These are phyloP conservation scores for Boletus rubescentipes DNA, from an alignment of 768 basidiomycete species.

Conservation along the genomic window DNA sequence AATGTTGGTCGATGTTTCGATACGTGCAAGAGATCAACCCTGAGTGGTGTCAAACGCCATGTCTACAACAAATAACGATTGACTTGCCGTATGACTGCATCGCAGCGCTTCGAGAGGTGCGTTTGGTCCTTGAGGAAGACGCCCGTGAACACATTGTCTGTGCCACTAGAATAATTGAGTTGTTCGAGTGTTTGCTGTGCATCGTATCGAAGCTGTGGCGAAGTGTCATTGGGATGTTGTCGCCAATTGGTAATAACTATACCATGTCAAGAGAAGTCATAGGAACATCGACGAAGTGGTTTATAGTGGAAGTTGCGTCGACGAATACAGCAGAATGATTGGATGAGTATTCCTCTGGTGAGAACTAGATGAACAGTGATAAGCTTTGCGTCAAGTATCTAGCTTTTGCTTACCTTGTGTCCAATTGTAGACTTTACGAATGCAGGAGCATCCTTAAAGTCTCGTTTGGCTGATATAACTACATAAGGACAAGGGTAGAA, in stretches of 20 bases:
- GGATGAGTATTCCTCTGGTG: slow-evolving; percentile 53
- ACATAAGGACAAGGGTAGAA: slow-evolving; percentile 9
- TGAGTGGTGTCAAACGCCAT: slow-evolving; percentile 23
- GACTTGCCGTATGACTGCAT: slow-evolving; percentile 63
- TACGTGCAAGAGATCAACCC: slow-evolving; percentile 46
- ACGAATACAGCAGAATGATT: slow-evolving; percentile 64
- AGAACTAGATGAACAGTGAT: slow-evolving; percentile 44
- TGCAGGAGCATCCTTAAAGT: slow-evolving; percentile 55
- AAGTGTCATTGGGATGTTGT: background rate
- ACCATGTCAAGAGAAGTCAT: slow-evolving; percentile 78
- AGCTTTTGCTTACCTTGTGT: slow-evolving; percentile 45
- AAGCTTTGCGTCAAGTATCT: background rate
- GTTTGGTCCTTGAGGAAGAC: slow-evolving; percentile 75
- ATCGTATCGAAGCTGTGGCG: slow-evolving; percentile 68
- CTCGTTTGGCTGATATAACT: slow-evolving; percentile 57
- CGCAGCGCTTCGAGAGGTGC: slow-evolving; percentile 66
- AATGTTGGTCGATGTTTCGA: slow-evolving; percentile 45
- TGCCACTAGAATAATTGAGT: slow-evolving; percentile 47
- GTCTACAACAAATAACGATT: background rate
- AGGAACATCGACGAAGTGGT: slow-evolving; percentile 76
- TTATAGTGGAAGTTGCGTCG: slow-evolving; percentile 73
- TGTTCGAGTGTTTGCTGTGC: slow-evolving; percentile 69
- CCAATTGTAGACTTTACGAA: slow-evolving; percentile 59
- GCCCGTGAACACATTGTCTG: slow-evolving; percentile 63
- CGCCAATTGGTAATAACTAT: slow-evolving; percentile 16